Base-by-base conservation (phyloP, 495 filamentous ascomycete genomes). In the Filosporella fistucella region DNA sequence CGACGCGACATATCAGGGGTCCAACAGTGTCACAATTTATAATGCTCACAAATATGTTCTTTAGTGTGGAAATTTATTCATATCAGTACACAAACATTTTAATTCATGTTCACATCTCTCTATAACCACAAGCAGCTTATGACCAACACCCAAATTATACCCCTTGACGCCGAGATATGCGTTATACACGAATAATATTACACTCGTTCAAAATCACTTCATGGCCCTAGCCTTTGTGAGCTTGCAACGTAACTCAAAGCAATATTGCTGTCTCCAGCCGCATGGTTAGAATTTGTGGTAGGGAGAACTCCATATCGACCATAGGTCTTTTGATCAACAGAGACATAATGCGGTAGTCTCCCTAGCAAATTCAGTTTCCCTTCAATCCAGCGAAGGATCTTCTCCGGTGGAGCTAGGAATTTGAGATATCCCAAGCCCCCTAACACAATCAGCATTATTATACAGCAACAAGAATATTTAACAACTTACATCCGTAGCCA, bases 281-380 rank as follows among this genome's bases (percentile, higher is more conserved):
- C 61, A 20, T 48, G 52, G 4, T 61, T 54, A 2, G 64, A 47
- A 35, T 64, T 68, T 23, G 69, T 71, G 0, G 80, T 79, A 1
- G 90, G 90, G 17, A 96, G 68, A 14, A 96, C 87, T 0, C 90
- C 90, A 59, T 91, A 95, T 38, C 90, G 76, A n/a, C 90, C 90
- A 59, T 89, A 94, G n/a, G 86, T 94, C 76, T 94, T 95, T 62
- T 95, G 90, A 59, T 96, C 90, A 11, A 96, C 80, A 16, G 85
- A 90, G 13, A 96, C 82, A 58, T 94, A 96, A 65, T 91, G 85
- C 13, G 90, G 89, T 29, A 95, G 65, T 47, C 87, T 74, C 12
- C 81, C 86, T 3, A 94, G 70, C 16, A 95, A 75, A 54, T 95
- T 91, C 42, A 94, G 57, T 63, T 88, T 94, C 16, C 77, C 76